Evolutionary conservation across 768 basidiomycete genomes (phyloP).

Genomic region (Phylloporus scabripes): DNA sequence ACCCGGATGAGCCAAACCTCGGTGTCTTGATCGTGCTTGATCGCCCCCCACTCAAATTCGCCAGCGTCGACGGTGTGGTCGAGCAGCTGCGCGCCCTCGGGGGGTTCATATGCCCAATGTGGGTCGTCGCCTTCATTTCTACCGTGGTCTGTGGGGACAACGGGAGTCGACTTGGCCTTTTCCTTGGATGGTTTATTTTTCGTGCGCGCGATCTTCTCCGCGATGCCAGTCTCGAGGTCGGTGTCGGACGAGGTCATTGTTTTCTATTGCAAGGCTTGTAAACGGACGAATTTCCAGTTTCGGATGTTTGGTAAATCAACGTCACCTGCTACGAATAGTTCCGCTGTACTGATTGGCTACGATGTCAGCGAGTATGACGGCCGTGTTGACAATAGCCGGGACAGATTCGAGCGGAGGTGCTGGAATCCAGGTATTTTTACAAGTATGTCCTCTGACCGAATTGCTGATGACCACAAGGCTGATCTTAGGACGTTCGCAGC

Average conservation of each 20-base stretch:
- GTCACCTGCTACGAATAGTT: no score
- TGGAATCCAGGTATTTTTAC: slow-evolving; percentile 68
- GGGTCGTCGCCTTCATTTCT: slow-evolving; percentile 52
- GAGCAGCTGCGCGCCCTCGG: slow-evolving; percentile 45
- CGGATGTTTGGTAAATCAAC: slow-evolving; percentile 29
- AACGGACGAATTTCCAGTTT: slow-evolving; percentile 2
- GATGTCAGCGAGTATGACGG: slow-evolving; percentile 18
- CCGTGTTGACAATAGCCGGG: slow-evolving; percentile 70
- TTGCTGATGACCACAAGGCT: slow-evolving; percentile 43
- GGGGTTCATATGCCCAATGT: slow-evolving; percentile 58
- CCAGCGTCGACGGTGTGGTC: slow-evolving; percentile 40
- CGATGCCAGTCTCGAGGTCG: slow-evolving; percentile 8
- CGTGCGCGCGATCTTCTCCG: slow-evolving; percentile 2
- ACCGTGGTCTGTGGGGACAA: slow-evolving; percentile 22
- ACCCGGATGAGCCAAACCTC: slow-evolving; percentile 71
- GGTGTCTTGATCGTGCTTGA: slow-evolving; percentile 50
- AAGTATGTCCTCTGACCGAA: background rate
- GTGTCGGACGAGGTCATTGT: slow-evolving; percentile 22
- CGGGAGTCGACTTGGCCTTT: slow-evolving; percentile 5
- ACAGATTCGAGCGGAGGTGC: slow-evolving; percentile 84
- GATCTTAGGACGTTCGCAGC: slow-evolving; percentile 85
- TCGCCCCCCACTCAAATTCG: slow-evolving; percentile 63
- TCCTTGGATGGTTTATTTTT: slow-evolving; percentile 13
- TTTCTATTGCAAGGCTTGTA: background rate
- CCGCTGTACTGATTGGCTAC: no score